A percentile compares a stretch with the other conserved stretches of the same genome.
Conservation (phyloP, 176 grass and related monocot genomes). For the Saccharum spontaneum region DNA sequence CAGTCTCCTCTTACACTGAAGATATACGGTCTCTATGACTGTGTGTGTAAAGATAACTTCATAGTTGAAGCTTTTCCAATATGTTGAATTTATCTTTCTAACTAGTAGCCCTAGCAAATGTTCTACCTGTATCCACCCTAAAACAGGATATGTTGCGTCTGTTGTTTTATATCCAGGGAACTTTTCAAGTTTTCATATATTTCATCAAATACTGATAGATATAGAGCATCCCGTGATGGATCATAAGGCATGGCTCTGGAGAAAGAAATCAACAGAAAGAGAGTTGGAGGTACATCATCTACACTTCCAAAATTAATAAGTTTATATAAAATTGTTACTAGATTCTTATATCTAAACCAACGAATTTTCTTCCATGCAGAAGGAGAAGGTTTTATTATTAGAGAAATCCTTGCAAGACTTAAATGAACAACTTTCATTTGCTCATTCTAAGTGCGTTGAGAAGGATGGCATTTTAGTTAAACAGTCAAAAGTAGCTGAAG, state of each 20-base stretch:
- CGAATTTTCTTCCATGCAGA: constrained; percentile 30
- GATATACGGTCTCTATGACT: neutral
- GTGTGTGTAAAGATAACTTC: neutral
- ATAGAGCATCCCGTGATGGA: constrained; percentile 53
- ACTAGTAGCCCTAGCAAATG: neutral
- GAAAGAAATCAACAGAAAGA: constrained; percentile 60
- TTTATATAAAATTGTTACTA: neutral
- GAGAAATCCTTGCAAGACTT: constrained; percentile 74
- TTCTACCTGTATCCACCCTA: neutral
- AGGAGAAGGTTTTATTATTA: constrained; percentile 64
- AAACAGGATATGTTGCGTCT: neutral
- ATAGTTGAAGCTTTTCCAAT: neutral
- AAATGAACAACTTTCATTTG: constrained; percentile 69
- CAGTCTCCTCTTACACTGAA: neutral
- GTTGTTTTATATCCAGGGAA: constrained; percentile 1
- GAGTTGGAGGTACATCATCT: constrained; percentile 44
- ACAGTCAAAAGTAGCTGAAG: constrained; percentile 90
- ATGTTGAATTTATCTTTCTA: constrained; percentile 1
- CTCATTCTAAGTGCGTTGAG: constrained; percentile 56
- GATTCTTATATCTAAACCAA: constrained; percentile 12
- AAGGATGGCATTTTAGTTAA: constrained; percentile 74
- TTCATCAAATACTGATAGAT: neutral
- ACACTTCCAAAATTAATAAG: neutral
- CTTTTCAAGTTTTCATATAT: neutral
- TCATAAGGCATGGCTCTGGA: constrained; percentile 93